phyloP scores from a whole-genome alignment of 2,329 filamentous ascomycete species.

The Arthroderma sp. region DNA sequence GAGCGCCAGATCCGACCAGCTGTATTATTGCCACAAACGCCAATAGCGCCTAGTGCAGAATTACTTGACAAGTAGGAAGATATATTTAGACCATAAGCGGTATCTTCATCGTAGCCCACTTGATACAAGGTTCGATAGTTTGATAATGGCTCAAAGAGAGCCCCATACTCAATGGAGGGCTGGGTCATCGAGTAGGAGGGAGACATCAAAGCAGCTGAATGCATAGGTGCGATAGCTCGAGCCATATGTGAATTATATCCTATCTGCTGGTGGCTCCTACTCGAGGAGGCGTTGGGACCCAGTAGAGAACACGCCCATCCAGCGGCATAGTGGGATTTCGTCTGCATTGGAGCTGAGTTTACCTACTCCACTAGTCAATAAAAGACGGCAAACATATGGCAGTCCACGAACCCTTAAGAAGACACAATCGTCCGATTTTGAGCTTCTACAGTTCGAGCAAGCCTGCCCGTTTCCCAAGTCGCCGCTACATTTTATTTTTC shows the following conservation, averaged over 20 bases:
- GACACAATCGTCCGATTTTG: conserved; percentile 53
- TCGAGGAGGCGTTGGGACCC: conserved; percentile 11
- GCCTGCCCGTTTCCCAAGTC: conserved; percentile 61
- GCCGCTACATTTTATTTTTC: conserved; percentile 91
- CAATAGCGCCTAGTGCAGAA: not conserved
- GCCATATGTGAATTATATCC: conserved; percentile 3
- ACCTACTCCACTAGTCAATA: conserved; percentile 14
- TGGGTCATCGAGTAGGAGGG: conserved; percentile 4
- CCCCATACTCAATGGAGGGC: conserved; percentile 3
- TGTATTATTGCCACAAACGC: not conserved
- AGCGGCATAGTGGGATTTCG: conserved; percentile 12
- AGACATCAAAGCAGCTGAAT: conserved; percentile 1
- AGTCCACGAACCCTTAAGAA: conserved; percentile 57
- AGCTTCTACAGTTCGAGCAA: conserved; percentile 72
- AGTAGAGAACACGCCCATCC: conserved; percentile 19
- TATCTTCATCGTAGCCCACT: not conserved
- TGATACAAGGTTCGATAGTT: not conserved
- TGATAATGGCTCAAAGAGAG: not conserved
- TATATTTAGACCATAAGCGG: not conserved
- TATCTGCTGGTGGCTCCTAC: not conserved
- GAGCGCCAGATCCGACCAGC: not conserved
- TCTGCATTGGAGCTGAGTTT: conserved; percentile 20
- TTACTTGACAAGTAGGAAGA: not conserved
- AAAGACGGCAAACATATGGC: not conserved
- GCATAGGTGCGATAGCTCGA: conserved; percentile 2